Conservation (phyloP, 768 basidiomycete species). For the Phlebiopsis gigantea region DNA sequence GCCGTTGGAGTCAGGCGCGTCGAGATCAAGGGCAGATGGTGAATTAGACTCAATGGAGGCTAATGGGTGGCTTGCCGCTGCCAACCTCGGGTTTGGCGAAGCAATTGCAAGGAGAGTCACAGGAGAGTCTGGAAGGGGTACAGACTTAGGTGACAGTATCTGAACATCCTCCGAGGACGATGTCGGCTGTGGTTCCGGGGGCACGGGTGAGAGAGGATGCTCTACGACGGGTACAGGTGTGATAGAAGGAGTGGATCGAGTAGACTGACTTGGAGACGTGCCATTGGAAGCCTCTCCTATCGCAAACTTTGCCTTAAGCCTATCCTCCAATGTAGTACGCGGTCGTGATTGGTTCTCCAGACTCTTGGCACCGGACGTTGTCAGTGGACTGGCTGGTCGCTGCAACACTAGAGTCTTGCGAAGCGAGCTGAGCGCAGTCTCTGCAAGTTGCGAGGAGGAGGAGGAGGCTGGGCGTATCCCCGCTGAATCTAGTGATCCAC, state of each 20-base stretch:
- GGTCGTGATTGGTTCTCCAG: slow-evolving; percentile 22
- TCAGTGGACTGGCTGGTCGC: slow-evolving; percentile 41
- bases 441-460: slow-evolving; percentile 52
- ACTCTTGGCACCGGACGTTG: slow-evolving; percentile 16
- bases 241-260: slow-evolving; percentile 34
- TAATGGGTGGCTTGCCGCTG: neutral
- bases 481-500: slow-evolving; percentile 19
- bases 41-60: neutral
- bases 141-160: neutral
- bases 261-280: slow-evolving; percentile 36
- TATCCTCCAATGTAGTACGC: slow-evolving; percentile 69
- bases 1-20: neutral
- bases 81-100: neutral
- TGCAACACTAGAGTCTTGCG: slow-evolving; percentile 59
- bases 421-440: slow-evolving; percentile 53
- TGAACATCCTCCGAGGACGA: neutral
- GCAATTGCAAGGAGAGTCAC: neutral
- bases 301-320: slow-evolving; percentile 63
- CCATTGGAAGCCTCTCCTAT: slow-evolving; percentile 48
- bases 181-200: slow-evolving; percentile 7
- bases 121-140: slow-evolving; percentile 15
- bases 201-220: slow-evolving; percentile 22
- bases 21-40: neutral
- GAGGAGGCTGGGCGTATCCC: slow-evolving; percentile 30
- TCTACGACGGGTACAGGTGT: slow-evolving; percentile 26